These are phyloP conservation scores for Eudorina sp. DNA, from an alignment of 139 green algal species.

Conservation along the genomic window DNA sequence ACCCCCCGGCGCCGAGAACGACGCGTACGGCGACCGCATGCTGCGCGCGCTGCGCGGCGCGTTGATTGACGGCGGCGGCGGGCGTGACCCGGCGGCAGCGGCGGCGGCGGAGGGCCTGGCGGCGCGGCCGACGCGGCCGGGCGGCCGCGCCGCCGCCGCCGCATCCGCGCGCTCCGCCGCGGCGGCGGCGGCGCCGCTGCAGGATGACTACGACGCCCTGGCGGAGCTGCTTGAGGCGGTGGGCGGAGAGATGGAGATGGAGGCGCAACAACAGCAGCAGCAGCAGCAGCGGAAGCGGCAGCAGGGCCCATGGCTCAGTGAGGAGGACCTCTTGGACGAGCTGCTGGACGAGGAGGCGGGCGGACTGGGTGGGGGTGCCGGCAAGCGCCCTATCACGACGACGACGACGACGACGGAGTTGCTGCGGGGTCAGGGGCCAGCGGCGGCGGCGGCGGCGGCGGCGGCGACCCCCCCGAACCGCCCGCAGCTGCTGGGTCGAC, in stretches of 20 bases:
- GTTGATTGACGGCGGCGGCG: background rate
- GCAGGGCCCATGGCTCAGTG: background rate
- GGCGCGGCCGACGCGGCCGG: background rate
- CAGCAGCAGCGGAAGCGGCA: background rate
- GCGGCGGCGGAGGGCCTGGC: background rate
- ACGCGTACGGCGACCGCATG: background rate
- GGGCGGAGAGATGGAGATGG: background rate
- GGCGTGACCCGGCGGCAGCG: background rate
- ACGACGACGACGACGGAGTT: constrained; percentile 17
- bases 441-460: background rate
- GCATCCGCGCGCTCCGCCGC: background rate
- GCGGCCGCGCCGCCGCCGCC: background rate
- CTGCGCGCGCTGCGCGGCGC: constrained; percentile 6
- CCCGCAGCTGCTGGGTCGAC: constrained; percentile 6
- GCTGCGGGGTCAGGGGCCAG: background rate
- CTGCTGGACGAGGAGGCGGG: background rate
- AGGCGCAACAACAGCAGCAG: background rate
- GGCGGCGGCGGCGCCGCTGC: background rate
- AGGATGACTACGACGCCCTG: constrained; percentile 30
- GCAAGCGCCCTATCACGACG: constrained; percentile 12
- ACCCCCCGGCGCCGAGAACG: background rate
- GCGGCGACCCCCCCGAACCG: background rate
- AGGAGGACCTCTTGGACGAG: too few species aligned
- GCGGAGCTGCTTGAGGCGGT: constrained; percentile 34
- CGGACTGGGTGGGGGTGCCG: too few species aligned